Conservation (phyloP, 2,329 filamentous ascomycete genomes). For the Capronia americana region DNA sequence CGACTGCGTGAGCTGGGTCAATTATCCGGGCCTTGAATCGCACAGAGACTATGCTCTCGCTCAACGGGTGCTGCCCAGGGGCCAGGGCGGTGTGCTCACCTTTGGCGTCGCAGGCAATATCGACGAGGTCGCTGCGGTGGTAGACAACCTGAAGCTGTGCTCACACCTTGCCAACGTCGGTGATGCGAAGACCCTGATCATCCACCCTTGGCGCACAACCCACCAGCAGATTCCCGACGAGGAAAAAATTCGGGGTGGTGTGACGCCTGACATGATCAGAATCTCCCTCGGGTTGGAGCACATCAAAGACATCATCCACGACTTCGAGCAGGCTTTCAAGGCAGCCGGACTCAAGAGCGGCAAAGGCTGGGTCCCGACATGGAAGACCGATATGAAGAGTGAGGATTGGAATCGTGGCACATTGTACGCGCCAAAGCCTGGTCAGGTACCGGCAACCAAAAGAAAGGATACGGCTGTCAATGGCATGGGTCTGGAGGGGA, state of each 20-base stretch:
- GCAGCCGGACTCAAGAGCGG: conserved; percentile 42
- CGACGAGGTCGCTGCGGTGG: conserved; percentile 79
- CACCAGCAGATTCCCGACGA: conserved; percentile 83
- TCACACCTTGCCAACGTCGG: conserved; percentile 97
- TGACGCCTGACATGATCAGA: conserved; percentile 83
- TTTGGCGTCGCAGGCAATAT: conserved; percentile 91
- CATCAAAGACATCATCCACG: conserved; percentile 89
- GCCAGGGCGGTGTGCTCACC: conserved; percentile 89
- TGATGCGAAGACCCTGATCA: conserved; percentile 85
- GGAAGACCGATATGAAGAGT: conserved; percentile 17
- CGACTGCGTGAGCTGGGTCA: conserved; percentile 87
- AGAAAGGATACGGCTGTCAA: too few relatives aligned
- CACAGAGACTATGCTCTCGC: conserved; percentile 80
- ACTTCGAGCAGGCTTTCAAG: conserved; percentile 85
- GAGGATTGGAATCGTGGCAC: conserved; percentile 21
- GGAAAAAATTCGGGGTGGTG: conserved; percentile 76
- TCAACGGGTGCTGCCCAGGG: conserved; percentile 82
- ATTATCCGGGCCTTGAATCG: conserved; percentile 83
- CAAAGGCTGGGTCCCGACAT: conserved; percentile 23
- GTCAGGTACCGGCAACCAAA: background rate
- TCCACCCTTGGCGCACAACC: conserved; percentile 88
- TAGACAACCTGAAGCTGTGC: conserved; percentile 92
- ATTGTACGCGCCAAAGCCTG: conserved; percentile 18
- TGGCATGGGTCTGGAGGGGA: too few relatives aligned
- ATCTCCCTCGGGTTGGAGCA: conserved; percentile 91